A percentile compares a stretch with the other conserved stretches of the same genome.
Evolutionary conservation across 345 rosid genomes (phyloP).

Genomic region (Psidium guajava): DNA sequence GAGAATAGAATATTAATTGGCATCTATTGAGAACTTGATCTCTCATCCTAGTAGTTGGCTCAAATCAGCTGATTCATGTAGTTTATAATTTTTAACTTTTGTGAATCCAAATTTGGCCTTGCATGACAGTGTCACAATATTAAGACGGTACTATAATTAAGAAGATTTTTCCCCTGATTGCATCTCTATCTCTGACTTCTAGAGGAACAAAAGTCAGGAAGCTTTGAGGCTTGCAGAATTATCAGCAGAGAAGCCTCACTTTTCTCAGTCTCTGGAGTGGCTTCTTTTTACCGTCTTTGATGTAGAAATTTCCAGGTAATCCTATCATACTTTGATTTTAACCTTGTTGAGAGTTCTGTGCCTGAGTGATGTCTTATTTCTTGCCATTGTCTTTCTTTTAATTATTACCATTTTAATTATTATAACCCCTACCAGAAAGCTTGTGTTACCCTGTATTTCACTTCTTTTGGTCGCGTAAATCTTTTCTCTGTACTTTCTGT

Average conservation of each 20-base stretch:
- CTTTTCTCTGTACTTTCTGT: not conserved
- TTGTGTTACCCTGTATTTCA: not conserved
- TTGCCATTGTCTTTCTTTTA: not conserved
- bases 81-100: not conserved
- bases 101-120: not conserved
- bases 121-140: not conserved
- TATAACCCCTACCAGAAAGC: not conserved
- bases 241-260: constrained; percentile 96
- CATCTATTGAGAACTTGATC: not conserved
- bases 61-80: not conserved
- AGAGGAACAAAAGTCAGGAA: constrained; percentile 90
- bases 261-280: constrained; percentile 96
- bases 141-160: not conserved
- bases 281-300: constrained; percentile 98
- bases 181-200: constrained; percentile 12
- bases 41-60: not conserved
- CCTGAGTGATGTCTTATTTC: not conserved
- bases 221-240: constrained; percentile 68
- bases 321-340: not conserved
- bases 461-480: not conserved
- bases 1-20: not conserved
- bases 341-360: not conserved
- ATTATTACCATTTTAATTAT: not conserved
- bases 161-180: not conserved
- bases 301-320: constrained; percentile 88